A percentile compares a stretch with the other conserved stretches of the same genome.
Conservation (phyloP, 2,329 filamentous ascomycete genomes). For the Coniochaeta hoffmannii region DNA sequence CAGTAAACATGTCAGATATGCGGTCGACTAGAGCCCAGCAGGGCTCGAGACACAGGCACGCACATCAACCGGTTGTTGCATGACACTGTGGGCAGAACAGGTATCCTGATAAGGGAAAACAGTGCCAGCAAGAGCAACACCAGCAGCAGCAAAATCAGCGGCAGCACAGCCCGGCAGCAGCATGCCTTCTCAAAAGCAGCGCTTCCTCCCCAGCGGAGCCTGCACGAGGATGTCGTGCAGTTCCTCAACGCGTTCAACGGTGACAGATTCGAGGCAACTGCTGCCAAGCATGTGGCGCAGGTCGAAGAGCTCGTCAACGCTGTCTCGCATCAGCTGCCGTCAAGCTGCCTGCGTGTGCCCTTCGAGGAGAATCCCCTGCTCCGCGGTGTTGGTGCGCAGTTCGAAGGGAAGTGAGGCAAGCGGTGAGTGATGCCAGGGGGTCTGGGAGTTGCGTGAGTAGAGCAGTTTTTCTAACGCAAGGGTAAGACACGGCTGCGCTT, state of each 20-base stretch:
- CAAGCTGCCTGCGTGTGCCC: background rate
- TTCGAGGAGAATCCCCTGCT: background rate
- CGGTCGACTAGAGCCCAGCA: conserved; percentile 1
- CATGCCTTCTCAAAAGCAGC: background rate
- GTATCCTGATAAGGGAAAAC: conserved; percentile 3
- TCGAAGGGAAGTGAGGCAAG: background rate
- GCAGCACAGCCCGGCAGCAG: background rate
- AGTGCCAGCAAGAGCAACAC: background rate
- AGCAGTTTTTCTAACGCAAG: background rate
- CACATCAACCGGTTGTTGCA: background rate
- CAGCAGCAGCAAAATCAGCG: background rate
- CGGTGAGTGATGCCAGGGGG: background rate
- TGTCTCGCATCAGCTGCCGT: background rate
- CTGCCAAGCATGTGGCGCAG: background rate
- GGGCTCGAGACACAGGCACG: conserved; percentile 3
- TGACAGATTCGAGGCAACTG: background rate
- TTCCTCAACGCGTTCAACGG: background rate
- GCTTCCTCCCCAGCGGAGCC: background rate
- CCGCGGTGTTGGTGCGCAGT: conserved; percentile 2
- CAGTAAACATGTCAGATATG: conserved; percentile 2
- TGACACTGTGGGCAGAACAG: background rate
- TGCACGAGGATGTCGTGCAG: background rate
- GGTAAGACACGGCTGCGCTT: background rate
- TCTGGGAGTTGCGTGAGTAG: background rate
- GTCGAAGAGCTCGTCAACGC: background rate